A percentile compares a stretch with the other conserved stretches of the same genome.
Evolutionary conservation across 768 basidiomycete species (phyloP).

Genomic region (Amanita phalloides): DNA sequence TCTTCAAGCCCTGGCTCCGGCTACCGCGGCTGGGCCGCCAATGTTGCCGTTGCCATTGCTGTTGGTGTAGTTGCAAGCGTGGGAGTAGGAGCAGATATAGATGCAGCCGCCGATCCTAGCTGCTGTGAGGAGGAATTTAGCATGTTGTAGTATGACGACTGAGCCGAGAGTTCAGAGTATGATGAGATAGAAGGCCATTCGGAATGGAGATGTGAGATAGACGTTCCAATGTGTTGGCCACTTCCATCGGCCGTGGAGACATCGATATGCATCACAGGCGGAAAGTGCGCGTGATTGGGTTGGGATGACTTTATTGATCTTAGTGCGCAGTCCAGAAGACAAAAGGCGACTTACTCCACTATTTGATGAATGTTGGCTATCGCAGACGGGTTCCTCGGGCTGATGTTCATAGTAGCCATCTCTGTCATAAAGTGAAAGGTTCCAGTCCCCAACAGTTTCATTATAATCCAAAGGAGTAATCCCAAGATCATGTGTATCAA

Average conservation of each 20-base stretch:
- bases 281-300: conserved; percentile 1
- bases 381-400: neutral
- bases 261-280: neutral
- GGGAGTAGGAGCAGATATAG: neutral
- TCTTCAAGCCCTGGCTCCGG: conserved; percentile 4
- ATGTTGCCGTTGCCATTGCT: too few species aligned
- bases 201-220: neutral
- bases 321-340: neutral
- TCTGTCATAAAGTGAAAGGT: neutral
- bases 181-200: conserved; percentile 1
- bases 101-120: neutral
- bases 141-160: neutral
- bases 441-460: neutral
- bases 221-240: neutral
- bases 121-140: neutral
- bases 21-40: neutral
- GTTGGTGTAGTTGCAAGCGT: too few species aligned
- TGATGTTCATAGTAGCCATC: neutral
- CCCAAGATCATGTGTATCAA: neutral
- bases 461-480: neutral
- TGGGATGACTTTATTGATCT: neutral
- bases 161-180: conserved; percentile 4
- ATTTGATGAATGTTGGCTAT: neutral
- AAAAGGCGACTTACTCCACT: neutral
- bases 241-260: neutral